These are phyloP conservation scores for Clohesyomyces aquaticus DNA, from an alignment of 495 filamentous ascomycete genomes.

Conservation along the genomic window DNA sequence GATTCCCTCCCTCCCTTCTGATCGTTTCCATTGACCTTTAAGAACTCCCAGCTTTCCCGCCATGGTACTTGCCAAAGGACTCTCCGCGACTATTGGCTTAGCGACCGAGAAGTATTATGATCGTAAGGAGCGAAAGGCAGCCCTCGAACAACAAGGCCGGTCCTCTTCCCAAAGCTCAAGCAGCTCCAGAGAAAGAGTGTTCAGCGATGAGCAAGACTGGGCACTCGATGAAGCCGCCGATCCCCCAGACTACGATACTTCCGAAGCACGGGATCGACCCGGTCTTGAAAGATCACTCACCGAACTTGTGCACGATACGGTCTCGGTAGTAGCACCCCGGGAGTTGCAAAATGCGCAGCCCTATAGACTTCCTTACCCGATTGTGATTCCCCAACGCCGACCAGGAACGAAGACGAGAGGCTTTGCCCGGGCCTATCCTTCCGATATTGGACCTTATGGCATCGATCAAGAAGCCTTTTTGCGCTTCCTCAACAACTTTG, in stretches of 20 bases:
- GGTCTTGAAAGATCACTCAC: neutral
- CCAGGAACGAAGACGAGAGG: constrained; percentile 4
- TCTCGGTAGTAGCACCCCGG: neutral
- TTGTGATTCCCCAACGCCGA: constrained; percentile 20
- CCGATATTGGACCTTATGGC: constrained; percentile 4
- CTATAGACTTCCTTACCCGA: constrained; percentile 4
- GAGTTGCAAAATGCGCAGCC: neutral
- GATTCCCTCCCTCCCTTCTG: neutral
- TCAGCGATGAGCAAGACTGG: constrained; percentile 8
- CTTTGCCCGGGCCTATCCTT: constrained; percentile 6
- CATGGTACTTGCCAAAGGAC: constrained; percentile 13
- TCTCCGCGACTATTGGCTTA: constrained; percentile 9
- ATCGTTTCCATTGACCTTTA: neutral
- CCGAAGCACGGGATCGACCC: neutral
- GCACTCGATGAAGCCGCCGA: constrained; percentile 22
- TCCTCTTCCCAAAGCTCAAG: neutral
- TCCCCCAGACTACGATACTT: constrained; percentile 8
- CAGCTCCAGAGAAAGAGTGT: neutral
- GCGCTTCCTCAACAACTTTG: neutral
- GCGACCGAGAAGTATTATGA: constrained; percentile 25
- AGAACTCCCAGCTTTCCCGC: neutral
- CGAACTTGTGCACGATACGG: constrained; percentile 9
- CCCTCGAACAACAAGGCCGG: neutral
- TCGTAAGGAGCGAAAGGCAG: constrained; percentile 19
- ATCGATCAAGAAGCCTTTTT: constrained; percentile 14